phyloP scores from a whole-genome alignment of 129 eudicot genomes.

The Lactuca sativa region DNA sequence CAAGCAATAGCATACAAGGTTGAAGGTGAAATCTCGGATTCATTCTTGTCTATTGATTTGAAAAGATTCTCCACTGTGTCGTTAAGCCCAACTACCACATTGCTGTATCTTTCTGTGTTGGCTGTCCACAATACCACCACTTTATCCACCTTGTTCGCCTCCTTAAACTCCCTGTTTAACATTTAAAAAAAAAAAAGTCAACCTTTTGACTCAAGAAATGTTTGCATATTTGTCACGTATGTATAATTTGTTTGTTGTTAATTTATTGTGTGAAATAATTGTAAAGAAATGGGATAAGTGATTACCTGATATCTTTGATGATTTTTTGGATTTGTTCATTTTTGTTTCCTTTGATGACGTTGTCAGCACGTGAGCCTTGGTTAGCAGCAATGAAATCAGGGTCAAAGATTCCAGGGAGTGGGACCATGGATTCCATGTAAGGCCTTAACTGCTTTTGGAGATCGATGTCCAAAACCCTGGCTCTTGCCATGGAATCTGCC shows the following conservation, averaged over 20 bases:
- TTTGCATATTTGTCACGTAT: too few species aligned
- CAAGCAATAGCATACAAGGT: slow-evolving; percentile 93
- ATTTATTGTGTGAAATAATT: not conserved
- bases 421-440: slow-evolving; percentile 99
- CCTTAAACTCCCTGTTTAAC: slow-evolving; percentile 83
- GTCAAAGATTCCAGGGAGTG: slow-evolving; percentile 93
- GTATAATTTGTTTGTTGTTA: too few species aligned
- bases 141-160: slow-evolving; percentile 80
- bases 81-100: slow-evolving; percentile 84
- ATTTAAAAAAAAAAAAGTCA: slow-evolving; percentile 1
- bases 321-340: slow-evolving; percentile 74
- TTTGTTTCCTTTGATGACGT: slow-evolving; percentile 87
- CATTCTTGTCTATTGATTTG: slow-evolving; percentile 77
- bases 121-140: slow-evolving; percentile 95
- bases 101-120: slow-evolving; percentile 95
- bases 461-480: slow-evolving; percentile 90
- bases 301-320: slow-evolving; percentile 83
- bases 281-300: not conserved
- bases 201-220: slow-evolving; percentile 3
- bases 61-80: slow-evolving; percentile 82
- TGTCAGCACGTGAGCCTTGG: slow-evolving; percentile 89
- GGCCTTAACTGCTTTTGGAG: slow-evolving; percentile 96
- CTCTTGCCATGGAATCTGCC: slow-evolving; percentile 96
- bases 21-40: slow-evolving; percentile 95
- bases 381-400: slow-evolving; percentile 99